A percentile compares a stretch with the other conserved stretches of the same genome.
Conservation (phyloP, 2,329 filamentous ascomycete species). For the Didymella pomorum region DNA sequence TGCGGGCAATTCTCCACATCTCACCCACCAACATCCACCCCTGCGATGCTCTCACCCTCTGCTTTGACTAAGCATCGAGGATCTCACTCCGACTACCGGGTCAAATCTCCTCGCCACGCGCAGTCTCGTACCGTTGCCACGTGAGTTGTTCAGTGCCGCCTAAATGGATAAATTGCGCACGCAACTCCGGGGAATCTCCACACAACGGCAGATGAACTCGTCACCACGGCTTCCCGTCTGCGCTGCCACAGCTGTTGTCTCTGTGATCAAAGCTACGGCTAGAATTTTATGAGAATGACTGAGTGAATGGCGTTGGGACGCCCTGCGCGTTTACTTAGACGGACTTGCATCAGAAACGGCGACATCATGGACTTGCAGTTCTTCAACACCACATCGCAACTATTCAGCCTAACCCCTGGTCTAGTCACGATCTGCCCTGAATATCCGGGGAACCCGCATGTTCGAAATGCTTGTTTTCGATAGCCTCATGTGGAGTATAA, state of each 20-base stretch:
- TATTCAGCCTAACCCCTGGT: constrained; percentile 37
- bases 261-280: not conserved
- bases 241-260: not conserved
- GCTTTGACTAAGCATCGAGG: not conserved
- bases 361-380: not conserved
- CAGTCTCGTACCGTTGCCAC: not conserved
- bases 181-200: not conserved
- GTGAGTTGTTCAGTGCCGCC: constrained; percentile 22
- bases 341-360: not conserved
- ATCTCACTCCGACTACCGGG: not conserved
- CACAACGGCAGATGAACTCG: constrained; percentile 4
- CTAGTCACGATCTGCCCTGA: constrained; percentile 37
- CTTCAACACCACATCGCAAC: constrained; percentile 11
- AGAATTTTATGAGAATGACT: not conserved
- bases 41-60: not conserved
- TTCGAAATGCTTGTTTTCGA: constrained; percentile 39
- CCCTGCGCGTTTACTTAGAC: not conserved
- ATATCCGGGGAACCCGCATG: constrained; percentile 32
- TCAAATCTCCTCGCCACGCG: not conserved
- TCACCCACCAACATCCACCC: not conserved
- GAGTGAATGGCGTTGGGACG: not conserved
- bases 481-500: constrained; percentile 30
- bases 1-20: not conserved
- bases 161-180: constrained; percentile 45
- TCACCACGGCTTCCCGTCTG: not conserved